Conservation (phyloP, 495 filamentous ascomycete species). For the Penicillium herquei region DNA sequence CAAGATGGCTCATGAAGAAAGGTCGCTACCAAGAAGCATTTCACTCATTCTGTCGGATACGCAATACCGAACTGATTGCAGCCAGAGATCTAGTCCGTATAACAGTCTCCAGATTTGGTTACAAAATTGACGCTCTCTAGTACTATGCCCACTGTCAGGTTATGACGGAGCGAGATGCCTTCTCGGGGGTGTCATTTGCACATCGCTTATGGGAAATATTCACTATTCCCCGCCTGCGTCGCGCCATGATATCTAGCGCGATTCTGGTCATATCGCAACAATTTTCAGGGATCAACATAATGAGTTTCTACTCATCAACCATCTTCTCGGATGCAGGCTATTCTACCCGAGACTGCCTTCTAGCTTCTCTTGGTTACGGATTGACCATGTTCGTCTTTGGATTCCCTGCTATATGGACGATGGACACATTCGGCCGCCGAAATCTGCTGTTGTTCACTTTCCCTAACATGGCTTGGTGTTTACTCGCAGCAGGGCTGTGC, state of each 20-base stretch:
- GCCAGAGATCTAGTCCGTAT: constrained; percentile 51
- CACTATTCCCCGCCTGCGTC: constrained; percentile 61
- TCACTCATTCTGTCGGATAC: constrained; percentile 54
- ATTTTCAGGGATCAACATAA: constrained; percentile 73
- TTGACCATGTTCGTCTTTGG: constrained; percentile 78
- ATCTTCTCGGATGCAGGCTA: constrained; percentile 68
- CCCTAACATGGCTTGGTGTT: constrained; percentile 77
- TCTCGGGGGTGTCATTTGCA: constrained; percentile 46
- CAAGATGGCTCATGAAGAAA: constrained; percentile 67
- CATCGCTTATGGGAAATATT: constrained; percentile 60
- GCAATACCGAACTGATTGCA: constrained; percentile 58
- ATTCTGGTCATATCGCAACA: constrained; percentile 74
- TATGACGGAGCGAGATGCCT: constrained; percentile 48
- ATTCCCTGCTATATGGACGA: constrained; percentile 76
- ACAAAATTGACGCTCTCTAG: not conserved
- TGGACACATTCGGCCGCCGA: constrained; percentile 79
- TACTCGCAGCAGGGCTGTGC: constrained; percentile 67
- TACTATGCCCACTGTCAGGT: constrained; percentile 63
- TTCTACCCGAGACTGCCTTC: constrained; percentile 54
- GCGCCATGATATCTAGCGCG: constrained; percentile 61
- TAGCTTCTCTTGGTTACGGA: constrained; percentile 76
- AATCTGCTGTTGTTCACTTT: constrained; percentile 78
- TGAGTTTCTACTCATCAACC: constrained; percentile 79
- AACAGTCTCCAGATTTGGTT: not conserved
- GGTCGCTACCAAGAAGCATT: constrained; percentile 52